These are phyloP conservation scores for Darksidea phi DNA, from an alignment of 495 filamentous ascomycete species.

Conservation along the genomic window DNA sequence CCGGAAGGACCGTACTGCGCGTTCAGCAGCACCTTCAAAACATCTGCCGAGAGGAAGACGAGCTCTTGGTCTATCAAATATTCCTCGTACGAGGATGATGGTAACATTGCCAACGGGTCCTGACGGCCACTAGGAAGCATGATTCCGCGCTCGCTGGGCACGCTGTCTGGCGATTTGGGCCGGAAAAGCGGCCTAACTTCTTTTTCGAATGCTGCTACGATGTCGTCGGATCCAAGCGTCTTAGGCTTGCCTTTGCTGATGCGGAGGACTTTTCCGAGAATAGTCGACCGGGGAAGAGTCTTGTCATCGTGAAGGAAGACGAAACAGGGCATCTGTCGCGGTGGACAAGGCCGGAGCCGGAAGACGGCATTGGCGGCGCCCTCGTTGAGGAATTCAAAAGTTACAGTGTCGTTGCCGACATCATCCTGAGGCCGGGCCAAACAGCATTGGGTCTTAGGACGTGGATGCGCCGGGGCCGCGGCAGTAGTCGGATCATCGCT, in stretches of 20 bases:
- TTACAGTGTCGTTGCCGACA: not conserved
- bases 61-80: conserved; percentile 63
- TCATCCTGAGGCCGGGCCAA: too few species aligned
- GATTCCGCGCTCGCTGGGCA: too few species aligned
- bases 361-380: conserved; percentile 74
- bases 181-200: conserved; percentile 59
- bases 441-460: too few species aligned
- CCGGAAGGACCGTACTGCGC: too few species aligned
- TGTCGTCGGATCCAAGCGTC: conserved; percentile 55
- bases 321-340: not conserved
- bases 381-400: conserved; percentile 58
- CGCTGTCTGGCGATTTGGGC: conserved; percentile 4
- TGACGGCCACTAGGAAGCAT: too few species aligned
- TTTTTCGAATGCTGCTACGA: conserved; percentile 57
- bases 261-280: conserved; percentile 50
- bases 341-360: conserved; percentile 37
- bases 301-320: not conserved
- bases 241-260: conserved; percentile 63
- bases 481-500: too few species aligned
- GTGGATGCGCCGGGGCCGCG: too few species aligned
- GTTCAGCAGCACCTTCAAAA: not conserved
- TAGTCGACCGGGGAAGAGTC: not conserved
- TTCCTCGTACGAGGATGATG: conserved; percentile 32
- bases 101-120: too few species aligned
- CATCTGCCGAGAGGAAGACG: conserved; percentile 46